Base-by-base conservation (phyloP, 805 yeast genomes). In the Cyberlindnera maclurae region DNA sequence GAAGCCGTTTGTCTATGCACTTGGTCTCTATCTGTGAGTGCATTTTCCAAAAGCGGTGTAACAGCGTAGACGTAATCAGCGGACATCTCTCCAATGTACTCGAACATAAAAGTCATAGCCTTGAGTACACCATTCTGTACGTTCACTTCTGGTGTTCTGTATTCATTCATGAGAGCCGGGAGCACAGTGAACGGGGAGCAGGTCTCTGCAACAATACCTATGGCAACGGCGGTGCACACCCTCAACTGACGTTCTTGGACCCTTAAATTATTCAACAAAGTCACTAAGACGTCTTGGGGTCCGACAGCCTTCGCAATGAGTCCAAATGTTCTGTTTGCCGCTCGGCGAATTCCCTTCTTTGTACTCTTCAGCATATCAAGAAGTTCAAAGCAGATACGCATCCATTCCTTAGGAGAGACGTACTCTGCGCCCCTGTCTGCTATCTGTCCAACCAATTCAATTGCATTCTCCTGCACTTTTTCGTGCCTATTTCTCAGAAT, bases 1-100 rank as follows among this genome's bases (percentile, higher is more conserved):
- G 97, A 86, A 0, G 96, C 97, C 0, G 96, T 90, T 59, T 93
- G 99, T 34, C 98, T 73, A 54, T 89, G 96, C 4, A 90, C 97
- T 34, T 78, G 79, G 57, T 88, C 97, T 41, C 96, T 70, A 55
- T 89, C 95, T 0, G 85, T 84, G 24, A 93, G 62, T 0, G 97
- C 97, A 63, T 90, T 95, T 54, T 86, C 93, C 8, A 93, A 47
- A 27, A 93, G 60, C 0, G 96, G 89, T 0, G 83, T 67, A 2
- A 85, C 73, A 0, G 94, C 78, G 56, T 82, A 86, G 29, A 90
- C 70, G 53, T 93, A 93, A 53, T 86, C 95, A 20, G 75, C 71
- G 0, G 95, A 77, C 64, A 77, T 68, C 8, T 80, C 83, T 12
- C 90, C 90, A 46, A 87, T 78, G 54, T 90, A 93, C 62, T 93